phyloP scores from a whole-genome alignment of 129 eudicot genomes.

The Logfia minima region DNA sequence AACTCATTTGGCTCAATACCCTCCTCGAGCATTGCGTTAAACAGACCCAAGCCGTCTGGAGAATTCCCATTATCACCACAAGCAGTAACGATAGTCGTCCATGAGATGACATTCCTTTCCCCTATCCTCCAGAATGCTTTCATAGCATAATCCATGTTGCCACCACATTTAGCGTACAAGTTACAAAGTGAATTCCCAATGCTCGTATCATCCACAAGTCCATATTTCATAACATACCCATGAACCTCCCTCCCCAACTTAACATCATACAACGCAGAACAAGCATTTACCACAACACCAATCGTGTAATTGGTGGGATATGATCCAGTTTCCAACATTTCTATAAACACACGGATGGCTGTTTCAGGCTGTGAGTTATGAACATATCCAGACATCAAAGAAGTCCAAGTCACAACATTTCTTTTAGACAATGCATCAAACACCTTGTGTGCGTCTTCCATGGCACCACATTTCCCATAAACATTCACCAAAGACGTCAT shows the following conservation, averaged over 20 bases:
- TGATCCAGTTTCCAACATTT: constrained; percentile 68
- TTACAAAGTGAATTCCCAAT: constrained; percentile 74
- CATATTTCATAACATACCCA: constrained; percentile 63
- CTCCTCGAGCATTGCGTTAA: constrained; percentile 57
- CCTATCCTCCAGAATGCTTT: constrained; percentile 50
- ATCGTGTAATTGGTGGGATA: constrained; percentile 74
- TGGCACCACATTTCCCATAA: constrained; percentile 68
- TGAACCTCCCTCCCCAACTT: constrained; percentile 62
- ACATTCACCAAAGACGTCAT: constrained; percentile 78
- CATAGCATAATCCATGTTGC: constrained; percentile 48
- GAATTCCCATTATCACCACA: constrained; percentile 78
- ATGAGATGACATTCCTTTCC: constrained; percentile 80
- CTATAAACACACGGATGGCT: constrained; percentile 49
- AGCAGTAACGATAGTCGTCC: constrained; percentile 78
- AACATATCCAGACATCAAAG: constrained; percentile 78
- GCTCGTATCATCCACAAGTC: constrained; percentile 53
- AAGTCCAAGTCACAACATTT: constrained; percentile 92
- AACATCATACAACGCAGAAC: constrained; percentile 43
- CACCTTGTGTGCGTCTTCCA: constrained; percentile 71
- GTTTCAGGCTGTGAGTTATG: constrained; percentile 57
- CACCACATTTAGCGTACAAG: constrained; percentile 59
- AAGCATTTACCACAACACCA: constrained; percentile 63
- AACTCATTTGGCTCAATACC: constrained; percentile 71
- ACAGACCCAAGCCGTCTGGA: constrained; percentile 52
- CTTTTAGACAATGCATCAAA: constrained; percentile 56